Evolutionary conservation across 2,329 filamentous ascomycete genomes (phyloP).

Genomic region (Ophiostoma novo-ulmi): DNA sequence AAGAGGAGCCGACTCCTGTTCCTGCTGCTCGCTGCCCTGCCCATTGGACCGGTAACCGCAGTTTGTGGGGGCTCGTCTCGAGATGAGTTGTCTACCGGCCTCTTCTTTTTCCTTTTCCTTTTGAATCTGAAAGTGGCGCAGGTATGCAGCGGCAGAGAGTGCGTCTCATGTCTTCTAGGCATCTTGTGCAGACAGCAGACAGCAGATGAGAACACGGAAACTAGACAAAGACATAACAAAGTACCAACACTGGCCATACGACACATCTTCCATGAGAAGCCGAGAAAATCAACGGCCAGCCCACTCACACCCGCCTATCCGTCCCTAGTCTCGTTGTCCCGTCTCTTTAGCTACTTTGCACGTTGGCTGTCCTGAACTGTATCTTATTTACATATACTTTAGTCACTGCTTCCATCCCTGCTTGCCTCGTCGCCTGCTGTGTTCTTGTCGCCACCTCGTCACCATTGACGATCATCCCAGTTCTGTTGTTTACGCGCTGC

Average conservation of each 20-base stretch:
- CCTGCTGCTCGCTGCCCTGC: constrained; percentile 4
- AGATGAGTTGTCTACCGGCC: constrained; percentile 2
- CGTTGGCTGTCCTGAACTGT: no score
- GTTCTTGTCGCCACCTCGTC: no score
- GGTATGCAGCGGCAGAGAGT: not conserved
- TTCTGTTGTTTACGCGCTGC: no score
- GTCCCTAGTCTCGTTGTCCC: constrained; percentile 12
- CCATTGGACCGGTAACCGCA: constrained; percentile 18
- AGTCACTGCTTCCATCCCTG: not conserved
- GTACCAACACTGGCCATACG: no score
- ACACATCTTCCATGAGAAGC: not conserved
- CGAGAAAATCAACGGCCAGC: constrained; percentile 6
- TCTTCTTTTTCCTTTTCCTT: not conserved
- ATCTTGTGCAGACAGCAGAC: no score
- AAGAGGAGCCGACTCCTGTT: not conserved
- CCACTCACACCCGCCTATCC: constrained; percentile 14
- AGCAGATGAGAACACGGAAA: no score
- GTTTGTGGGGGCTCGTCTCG: constrained; percentile 1
- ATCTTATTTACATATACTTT: no score
- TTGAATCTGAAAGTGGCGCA: not conserved
- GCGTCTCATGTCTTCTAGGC: no score
- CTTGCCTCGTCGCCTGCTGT: no score
- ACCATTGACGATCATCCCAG: no score
- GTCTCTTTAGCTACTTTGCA: not conserved
- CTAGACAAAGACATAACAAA: no score